These are phyloP conservation scores for Turnera subulata DNA, from an alignment of 345 rosid genomes.

Conservation along the genomic window DNA sequence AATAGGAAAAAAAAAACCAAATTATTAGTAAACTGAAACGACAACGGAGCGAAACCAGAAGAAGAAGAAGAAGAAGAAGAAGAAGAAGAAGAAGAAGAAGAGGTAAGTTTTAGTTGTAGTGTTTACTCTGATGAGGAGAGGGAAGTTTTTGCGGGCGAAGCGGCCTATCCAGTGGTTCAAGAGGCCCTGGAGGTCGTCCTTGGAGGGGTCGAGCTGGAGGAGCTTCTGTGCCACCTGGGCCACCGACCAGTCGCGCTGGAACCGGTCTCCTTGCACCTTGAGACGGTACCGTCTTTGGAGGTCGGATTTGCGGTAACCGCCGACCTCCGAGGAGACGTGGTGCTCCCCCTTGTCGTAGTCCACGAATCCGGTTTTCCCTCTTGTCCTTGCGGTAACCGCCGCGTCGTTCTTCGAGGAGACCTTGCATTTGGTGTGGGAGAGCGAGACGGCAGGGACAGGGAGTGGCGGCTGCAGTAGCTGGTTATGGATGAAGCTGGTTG, in stretches of 20 bases:
- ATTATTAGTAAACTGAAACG: no score
- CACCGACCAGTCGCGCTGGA: constrained; percentile 87
- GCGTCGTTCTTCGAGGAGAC: constrained; percentile 23
- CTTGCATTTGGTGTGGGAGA: constrained; percentile 18
- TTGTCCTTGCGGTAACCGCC: constrained; percentile 40
- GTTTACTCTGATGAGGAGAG: constrained; percentile 56
- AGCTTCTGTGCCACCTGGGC: constrained; percentile 60
- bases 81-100: neutral
- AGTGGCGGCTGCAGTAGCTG: constrained; percentile 1
- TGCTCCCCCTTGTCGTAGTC: constrained; percentile 78
- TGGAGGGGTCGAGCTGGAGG: constrained; percentile 50
- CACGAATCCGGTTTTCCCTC: constrained; percentile 51
- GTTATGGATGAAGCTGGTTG: constrained; percentile 8
- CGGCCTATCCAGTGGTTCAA: constrained; percentile 88
- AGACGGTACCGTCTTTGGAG: constrained; percentile 57
- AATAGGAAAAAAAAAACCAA: no score
- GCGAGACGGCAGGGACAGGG: neutral
- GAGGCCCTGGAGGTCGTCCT: constrained; percentile 49
- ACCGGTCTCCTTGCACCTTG: constrained; percentile 55
- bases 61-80: neutral
- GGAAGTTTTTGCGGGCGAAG: constrained; percentile 74
- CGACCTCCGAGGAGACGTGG: constrained; percentile 50
- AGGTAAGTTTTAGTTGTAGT: no score
- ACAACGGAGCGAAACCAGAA: neutral
- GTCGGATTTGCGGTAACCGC: constrained; percentile 61